Conservation (phyloP, 495 filamentous ascomycete species). For the Parmelia sp. region DNA sequence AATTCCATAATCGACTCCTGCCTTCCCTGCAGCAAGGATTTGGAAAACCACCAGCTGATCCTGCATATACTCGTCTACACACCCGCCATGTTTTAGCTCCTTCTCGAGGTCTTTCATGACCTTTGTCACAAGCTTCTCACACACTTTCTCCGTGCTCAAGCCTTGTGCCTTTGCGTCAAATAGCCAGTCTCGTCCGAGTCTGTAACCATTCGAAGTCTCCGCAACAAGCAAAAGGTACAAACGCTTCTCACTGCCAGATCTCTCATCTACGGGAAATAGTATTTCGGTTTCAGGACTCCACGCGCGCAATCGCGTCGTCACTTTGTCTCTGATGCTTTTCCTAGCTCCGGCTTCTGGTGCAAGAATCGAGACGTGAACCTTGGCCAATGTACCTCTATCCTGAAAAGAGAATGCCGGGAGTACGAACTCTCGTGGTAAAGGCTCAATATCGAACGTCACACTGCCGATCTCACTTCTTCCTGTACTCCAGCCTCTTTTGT, state of each 20-base stretch:
- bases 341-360: slow-evolving; percentile 34
- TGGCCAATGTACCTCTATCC: slow-evolving; percentile 44
- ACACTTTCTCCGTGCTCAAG: slow-evolving; percentile 1
- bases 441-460: slow-evolving; percentile 53
- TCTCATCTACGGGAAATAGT: slow-evolving; percentile 47
- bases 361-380: slow-evolving; percentile 56
- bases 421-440: slow-evolving; percentile 38
- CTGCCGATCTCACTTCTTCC: slow-evolving; percentile 52
- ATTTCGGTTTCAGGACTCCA: slow-evolving; percentile 42
- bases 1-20: slow-evolving; percentile 32
- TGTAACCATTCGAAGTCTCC: slow-evolving; percentile 52
- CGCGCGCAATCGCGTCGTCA: slow-evolving; percentile 15
- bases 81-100: slow-evolving; percentile 49
- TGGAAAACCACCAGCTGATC: slow-evolving; percentile 83
- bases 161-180: slow-evolving; percentile 39
- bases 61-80: slow-evolving; percentile 64
- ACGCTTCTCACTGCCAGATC: slow-evolving; percentile 53
- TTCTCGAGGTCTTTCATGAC: slow-evolving; percentile 53
- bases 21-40: slow-evolving; percentile 47
- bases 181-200: slow-evolving; percentile 62
- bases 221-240: slow-evolving; percentile 71
- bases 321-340: slow-evolving; percentile 12
- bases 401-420: slow-evolving; percentile 44
- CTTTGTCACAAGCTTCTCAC: slow-evolving; percentile 33
- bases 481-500: slow-evolving; percentile 60